Conservation (phyloP, 116 monocot genomes). For the Papilionanthe hybrid region DNA sequence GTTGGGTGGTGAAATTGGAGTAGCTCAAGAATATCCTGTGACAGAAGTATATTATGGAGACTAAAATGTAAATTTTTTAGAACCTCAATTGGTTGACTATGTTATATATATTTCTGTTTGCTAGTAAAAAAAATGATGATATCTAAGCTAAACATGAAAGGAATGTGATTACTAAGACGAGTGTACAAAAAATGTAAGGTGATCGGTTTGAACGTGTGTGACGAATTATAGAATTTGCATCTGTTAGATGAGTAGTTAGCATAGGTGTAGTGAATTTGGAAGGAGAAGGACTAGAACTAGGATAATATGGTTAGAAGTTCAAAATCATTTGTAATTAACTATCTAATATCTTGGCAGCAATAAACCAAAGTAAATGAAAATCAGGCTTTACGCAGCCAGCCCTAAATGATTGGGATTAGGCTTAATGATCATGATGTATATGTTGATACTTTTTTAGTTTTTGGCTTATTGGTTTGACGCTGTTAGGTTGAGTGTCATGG, state of each 20-base stretch:
- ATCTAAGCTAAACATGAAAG: neutral
- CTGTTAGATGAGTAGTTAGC: neutral
- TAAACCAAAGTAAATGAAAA: neutral
- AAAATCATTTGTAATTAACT: neutral
- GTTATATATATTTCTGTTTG: neutral
- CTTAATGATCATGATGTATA: neutral
- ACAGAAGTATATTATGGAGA: neutral
- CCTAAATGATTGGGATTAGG: neutral
- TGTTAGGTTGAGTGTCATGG: neutral
- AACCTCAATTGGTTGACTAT: neutral
- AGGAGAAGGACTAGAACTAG: neutral
- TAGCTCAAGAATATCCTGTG: neutral
- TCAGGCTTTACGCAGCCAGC: neutral
- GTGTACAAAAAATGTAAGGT: neutral
- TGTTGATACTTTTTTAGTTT: neutral
- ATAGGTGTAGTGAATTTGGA: neutral
- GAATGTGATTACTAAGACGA: neutral
- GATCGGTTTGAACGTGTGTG: neutral
- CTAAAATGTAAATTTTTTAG: neutral
- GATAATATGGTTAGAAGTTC: neutral
- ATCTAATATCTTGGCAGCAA: neutral
- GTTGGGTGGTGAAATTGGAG: neutral
- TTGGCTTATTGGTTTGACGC: neutral
- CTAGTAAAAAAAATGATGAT: neutral
- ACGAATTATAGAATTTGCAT: neutral